Evolutionary conservation across 2,329 filamentous ascomycete genomes (phyloP).

Genomic region (Arachnopeziza araneosa): DNA sequence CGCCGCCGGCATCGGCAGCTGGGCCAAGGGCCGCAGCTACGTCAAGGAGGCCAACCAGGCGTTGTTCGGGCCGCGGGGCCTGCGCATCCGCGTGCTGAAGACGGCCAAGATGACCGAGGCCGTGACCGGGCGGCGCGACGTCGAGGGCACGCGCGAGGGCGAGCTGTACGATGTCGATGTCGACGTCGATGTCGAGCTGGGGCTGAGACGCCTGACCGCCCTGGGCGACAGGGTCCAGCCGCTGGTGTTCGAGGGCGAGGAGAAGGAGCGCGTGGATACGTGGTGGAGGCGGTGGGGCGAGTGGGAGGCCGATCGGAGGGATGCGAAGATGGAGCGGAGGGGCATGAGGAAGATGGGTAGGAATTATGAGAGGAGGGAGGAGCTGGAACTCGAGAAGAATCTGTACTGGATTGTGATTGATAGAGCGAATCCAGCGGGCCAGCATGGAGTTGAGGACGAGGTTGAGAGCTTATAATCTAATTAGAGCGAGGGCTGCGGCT

Average conservation of each 20-base stretch:
- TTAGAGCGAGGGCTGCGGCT: not conserved
- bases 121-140: not conserved
- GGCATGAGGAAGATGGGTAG: not conserved
- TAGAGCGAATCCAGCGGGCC: slow-evolving; percentile 3
- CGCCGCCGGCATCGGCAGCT: not conserved
- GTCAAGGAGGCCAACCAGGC: slow-evolving; percentile 2
- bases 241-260: slow-evolving; percentile 2
- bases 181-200: not conserved
- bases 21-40: slow-evolving; percentile 1
- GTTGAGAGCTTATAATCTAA: slow-evolving; percentile 7
- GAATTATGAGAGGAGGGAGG: not conserved
- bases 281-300: slow-evolving; percentile 12
- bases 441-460: slow-evolving; percentile 2
- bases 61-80: slow-evolving; percentile 1
- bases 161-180: not conserved
- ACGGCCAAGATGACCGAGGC: slow-evolving; percentile 6
- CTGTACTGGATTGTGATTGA: slow-evolving; percentile 14
- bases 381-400: slow-evolving; percentile 4
- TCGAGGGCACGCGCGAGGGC: not conserved
- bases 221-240: slow-evolving; percentile 2
- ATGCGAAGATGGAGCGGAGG: slow-evolving; percentile 3
- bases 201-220: slow-evolving; percentile 3
- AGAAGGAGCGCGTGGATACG: not conserved
- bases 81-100: slow-evolving; percentile 6
- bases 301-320: slow-evolving; percentile 8